These are phyloP conservation scores for Mucor saturninus DNA, from an alignment of 371 early-diverging fungal species.

Conservation along the genomic window DNA sequence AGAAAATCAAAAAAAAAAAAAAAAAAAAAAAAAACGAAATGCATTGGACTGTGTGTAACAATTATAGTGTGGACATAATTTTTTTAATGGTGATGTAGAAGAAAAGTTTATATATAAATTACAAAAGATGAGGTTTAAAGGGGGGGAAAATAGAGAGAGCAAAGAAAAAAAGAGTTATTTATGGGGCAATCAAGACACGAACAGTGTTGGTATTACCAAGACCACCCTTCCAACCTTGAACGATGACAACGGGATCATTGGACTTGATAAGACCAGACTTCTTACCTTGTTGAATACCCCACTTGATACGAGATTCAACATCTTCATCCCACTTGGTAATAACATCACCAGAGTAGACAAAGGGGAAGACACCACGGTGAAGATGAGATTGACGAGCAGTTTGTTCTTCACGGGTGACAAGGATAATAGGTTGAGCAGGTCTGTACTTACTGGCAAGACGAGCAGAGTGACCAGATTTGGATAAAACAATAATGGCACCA, in stretches of 20 bases:
- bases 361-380: constrained; percentile 89
- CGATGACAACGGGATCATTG: constrained; percentile 74
- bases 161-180: constrained; percentile 13
- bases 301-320: constrained; percentile 81
- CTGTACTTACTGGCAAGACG: constrained; percentile 92
- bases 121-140: neutral
- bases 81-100: neutral
- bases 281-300: constrained; percentile 77
- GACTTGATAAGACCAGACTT: constrained; percentile 60
- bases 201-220: constrained; percentile 86
- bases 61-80: too few species aligned
- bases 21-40: neutral
- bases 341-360: constrained; percentile 66
- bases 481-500: constrained; percentile 86
- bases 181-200: constrained; percentile 65
- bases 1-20: constrained; percentile 1
- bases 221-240: constrained; percentile 84
- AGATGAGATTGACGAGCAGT: constrained; percentile 88
- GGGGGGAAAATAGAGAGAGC: neutral
- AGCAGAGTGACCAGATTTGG: constrained; percentile 85
- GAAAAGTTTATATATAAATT: neutral
- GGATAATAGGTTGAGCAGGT: constrained; percentile 88
- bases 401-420: constrained; percentile 78
- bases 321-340: constrained; percentile 79
- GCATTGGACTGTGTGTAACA: neutral